Evolutionary conservation across 2,329 filamentous ascomycete species (phyloP).

Genomic region (Mariannaea elegans): DNA sequence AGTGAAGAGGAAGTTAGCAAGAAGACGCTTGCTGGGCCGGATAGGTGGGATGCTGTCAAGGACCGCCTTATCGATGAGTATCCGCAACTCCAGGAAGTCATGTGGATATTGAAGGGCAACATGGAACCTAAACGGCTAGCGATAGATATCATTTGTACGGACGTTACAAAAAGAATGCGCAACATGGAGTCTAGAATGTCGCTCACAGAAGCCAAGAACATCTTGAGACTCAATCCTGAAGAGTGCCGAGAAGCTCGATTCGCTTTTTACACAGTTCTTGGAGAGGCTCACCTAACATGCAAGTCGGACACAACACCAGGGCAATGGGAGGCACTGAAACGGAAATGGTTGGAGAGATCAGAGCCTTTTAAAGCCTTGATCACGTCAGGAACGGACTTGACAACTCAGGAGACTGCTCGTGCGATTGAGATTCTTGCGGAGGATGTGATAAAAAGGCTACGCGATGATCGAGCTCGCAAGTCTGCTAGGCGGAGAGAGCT

Average conservation of each 20-base stretch:
- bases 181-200: slow-evolving; percentile 72
- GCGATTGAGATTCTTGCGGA: slow-evolving; percentile 76
- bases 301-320: slow-evolving; percentile 77
- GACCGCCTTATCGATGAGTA: slow-evolving; percentile 71
- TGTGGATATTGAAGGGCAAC: slow-evolving; percentile 66
- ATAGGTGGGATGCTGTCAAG: slow-evolving; percentile 78
- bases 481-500: slow-evolving; percentile 47
- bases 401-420: slow-evolving; percentile 64
- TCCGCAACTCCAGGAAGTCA: slow-evolving; percentile 68
- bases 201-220: slow-evolving; percentile 77
- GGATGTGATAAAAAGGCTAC: slow-evolving; percentile 80
- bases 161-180: slow-evolving; percentile 83
- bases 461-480: slow-evolving; percentile 70
- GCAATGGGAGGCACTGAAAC: slow-evolving; percentile 76
- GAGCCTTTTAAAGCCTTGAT: slow-evolving; percentile 64
- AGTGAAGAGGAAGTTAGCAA: slow-evolving; percentile 73
- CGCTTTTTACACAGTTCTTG: slow-evolving; percentile 72
- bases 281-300: slow-evolving; percentile 72
- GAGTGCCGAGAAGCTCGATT: slow-evolving; percentile 68
- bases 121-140: slow-evolving; percentile 72
- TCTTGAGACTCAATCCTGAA: slow-evolving; percentile 54
- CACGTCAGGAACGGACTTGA: slow-evolving; percentile 59
- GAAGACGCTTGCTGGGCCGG: slow-evolving; percentile 78
- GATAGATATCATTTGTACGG: slow-evolving; percentile 80
- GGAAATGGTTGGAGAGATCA: slow-evolving; percentile 70